phyloP scores from a whole-genome alignment of 495 filamentous ascomycete species.

The Staphylotrichum tortipilum region DNA sequence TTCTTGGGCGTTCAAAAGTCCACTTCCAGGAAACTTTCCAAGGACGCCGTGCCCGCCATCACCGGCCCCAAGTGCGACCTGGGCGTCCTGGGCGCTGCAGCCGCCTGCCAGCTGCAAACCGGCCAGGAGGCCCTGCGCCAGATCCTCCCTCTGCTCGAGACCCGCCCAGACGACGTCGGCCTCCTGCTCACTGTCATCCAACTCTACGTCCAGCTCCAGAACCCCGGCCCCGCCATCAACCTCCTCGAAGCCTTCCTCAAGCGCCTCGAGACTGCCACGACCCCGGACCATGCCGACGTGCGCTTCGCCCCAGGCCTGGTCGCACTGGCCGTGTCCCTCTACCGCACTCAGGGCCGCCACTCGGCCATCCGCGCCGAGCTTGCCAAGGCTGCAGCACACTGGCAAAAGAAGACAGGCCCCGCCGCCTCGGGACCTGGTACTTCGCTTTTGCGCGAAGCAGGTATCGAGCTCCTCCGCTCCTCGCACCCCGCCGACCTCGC shows the following conservation, averaged over 20 bases:
- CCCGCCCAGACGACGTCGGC: constrained; percentile 73
- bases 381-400: constrained; percentile 73
- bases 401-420: constrained; percentile 47
- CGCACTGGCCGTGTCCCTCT: constrained; percentile 73
- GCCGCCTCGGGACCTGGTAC: constrained; percentile 30
- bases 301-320: constrained; percentile 82
- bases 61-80: constrained; percentile 53
- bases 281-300: constrained; percentile 49
- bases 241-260: constrained; percentile 68
- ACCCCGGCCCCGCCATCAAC: constrained; percentile 64
- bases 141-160: constrained; percentile 65
- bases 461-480: constrained; percentile 68
- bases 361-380: constrained; percentile 61
- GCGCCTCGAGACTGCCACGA: constrained; percentile 58
- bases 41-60: constrained; percentile 41
- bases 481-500: constrained; percentile 54
- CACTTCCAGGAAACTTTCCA: constrained; percentile 49
- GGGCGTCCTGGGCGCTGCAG: constrained; percentile 74
- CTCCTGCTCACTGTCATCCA: constrained; percentile 76
- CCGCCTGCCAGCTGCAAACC: constrained; percentile 53
- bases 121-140: constrained; percentile 63
- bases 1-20: constrained; percentile 60
- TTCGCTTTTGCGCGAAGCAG: constrained; percentile 70
- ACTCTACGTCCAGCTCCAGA: constrained; percentile 67
- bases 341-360: constrained; percentile 69